A percentile compares a stretch with the other conserved stretches of the same genome.
Conservation (phyloP, 805 yeast genomes). For the Zygosaccharomyces lentus region DNA sequence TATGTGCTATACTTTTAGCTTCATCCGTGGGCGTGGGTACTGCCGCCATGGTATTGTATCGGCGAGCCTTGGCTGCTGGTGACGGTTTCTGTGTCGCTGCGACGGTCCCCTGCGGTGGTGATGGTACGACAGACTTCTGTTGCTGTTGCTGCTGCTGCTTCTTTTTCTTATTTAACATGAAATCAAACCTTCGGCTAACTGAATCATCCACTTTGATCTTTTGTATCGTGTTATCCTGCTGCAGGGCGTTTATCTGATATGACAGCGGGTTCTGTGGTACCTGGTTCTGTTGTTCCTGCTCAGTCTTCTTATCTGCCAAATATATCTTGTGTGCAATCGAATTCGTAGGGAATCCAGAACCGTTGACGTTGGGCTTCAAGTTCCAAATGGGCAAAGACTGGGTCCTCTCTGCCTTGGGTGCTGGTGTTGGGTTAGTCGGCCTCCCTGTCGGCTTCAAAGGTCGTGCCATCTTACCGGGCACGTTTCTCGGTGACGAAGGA, state of each 20-base stretch:
- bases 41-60: constrained; percentile 20
- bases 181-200: constrained; percentile 34
- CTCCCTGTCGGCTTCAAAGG: constrained; percentile 23
- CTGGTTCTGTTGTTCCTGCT: constrained; percentile 14
- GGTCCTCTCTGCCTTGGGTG: constrained; percentile 45
- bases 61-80: constrained; percentile 13
- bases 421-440: constrained; percentile 41
- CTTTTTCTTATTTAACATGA: constrained; percentile 30
- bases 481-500: constrained; percentile 5
- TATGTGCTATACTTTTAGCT: not conserved
- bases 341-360: constrained; percentile 23
- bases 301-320: constrained; percentile 32
- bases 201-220: constrained; percentile 29
- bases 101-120: not conserved
- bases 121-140: not conserved
- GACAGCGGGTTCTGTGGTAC: constrained; percentile 13
- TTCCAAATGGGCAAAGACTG: constrained; percentile 42
- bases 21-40: constrained; percentile 12
- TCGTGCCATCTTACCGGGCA: constrained; percentile 11
- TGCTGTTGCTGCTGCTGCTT: constrained; percentile 9
- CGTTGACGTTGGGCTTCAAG: constrained; percentile 16
- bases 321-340: constrained; percentile 36
- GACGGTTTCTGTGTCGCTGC: constrained; percentile 5
- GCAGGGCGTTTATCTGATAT: constrained; percentile 26
- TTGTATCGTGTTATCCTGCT: constrained; percentile 26